Evolutionary conservation across 1,284 basidiomycete species (phyloP).

Genomic region (Ganoderma lucidum): DNA sequence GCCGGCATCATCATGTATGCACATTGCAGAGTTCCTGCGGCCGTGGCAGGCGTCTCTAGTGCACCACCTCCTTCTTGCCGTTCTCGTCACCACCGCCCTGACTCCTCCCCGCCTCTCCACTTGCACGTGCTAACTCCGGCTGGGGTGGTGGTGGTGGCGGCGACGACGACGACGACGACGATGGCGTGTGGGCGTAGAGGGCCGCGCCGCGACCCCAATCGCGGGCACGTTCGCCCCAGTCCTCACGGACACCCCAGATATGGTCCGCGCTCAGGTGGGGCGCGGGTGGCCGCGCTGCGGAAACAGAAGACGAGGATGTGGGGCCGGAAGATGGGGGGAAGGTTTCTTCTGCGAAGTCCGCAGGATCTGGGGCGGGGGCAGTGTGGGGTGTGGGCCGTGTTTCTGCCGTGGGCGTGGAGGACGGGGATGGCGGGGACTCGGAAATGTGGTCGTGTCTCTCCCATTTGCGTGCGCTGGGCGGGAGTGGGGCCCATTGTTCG

Average conservation of each 20-base stretch:
- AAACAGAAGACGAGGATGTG: constrained; percentile 1
- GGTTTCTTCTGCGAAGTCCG: constrained; percentile 41
- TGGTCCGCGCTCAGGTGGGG: constrained; percentile 50
- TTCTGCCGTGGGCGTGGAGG: not conserved
- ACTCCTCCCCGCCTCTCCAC: not conserved
- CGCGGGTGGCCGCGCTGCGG: constrained; percentile 43
- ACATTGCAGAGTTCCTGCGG: not conserved
- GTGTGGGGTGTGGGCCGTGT: constrained; percentile 10
- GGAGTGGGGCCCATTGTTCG: constrained; percentile 56
- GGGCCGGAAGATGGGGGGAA: constrained; percentile 15
- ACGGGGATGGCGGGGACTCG: constrained; percentile 1
- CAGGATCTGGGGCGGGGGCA: constrained; percentile 9
- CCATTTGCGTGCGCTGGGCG: constrained; percentile 47
- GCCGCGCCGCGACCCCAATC: constrained; percentile 52
- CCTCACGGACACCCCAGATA: constrained; percentile 54
- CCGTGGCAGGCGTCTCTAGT: not conserved
- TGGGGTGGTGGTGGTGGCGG: not conserved
- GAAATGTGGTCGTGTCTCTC: constrained; percentile 32
- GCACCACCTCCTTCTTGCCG: not conserved
- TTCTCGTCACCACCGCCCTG: not conserved
- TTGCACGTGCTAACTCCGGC: not conserved
- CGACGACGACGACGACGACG: constrained; percentile 5
- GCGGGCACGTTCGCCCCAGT: constrained; percentile 54
- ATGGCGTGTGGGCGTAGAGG: constrained; percentile 25
- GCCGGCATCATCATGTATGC: not conserved